Conservation (phyloP, 2,329 filamentous ascomycete species). For the Bipolaris gigantea region DNA sequence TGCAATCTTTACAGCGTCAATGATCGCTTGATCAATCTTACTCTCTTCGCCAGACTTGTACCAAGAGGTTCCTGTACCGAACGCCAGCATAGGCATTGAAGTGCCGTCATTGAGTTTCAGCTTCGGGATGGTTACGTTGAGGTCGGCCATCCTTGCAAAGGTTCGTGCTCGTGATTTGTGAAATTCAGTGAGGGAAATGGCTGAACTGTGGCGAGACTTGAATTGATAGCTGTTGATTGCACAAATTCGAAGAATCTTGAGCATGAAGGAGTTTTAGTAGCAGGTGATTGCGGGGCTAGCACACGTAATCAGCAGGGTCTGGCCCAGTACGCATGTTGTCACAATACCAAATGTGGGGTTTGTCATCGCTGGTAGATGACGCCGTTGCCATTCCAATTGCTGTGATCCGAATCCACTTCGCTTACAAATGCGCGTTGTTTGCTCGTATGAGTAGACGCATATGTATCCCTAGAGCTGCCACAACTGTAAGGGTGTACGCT, state of each 20-base stretch:
- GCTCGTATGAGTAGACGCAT: background rate
- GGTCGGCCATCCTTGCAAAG: slow-evolving; percentile 44
- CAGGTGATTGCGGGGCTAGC: background rate
- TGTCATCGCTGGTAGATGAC: background rate
- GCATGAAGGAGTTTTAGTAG: background rate
- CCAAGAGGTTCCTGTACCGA: slow-evolving; percentile 72
- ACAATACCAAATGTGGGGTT: slow-evolving; percentile 13
- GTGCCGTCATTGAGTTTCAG: slow-evolving; percentile 75
- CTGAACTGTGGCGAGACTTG: background rate
- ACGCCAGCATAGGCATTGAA: slow-evolving; percentile 71
- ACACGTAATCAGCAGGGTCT: background rate
- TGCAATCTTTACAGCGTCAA: slow-evolving; percentile 62
- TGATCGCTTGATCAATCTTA: slow-evolving; percentile 59
- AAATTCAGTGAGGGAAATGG: background rate
- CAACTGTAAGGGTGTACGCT: background rate
- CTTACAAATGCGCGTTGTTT: background rate
- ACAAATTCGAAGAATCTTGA: background rate
- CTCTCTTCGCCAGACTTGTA: slow-evolving; percentile 56
- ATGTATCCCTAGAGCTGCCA: background rate
- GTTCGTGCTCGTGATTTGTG: background rate
- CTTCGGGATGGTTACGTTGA: slow-evolving; percentile 55
- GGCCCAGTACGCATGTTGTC: background rate
- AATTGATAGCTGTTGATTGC: background rate
- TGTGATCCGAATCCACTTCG: background rate
- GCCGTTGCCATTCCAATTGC: background rate